phyloP scores from a whole-genome alignment of 2,329 filamentous ascomycete genomes.

The Alternaria viburni region DNA sequence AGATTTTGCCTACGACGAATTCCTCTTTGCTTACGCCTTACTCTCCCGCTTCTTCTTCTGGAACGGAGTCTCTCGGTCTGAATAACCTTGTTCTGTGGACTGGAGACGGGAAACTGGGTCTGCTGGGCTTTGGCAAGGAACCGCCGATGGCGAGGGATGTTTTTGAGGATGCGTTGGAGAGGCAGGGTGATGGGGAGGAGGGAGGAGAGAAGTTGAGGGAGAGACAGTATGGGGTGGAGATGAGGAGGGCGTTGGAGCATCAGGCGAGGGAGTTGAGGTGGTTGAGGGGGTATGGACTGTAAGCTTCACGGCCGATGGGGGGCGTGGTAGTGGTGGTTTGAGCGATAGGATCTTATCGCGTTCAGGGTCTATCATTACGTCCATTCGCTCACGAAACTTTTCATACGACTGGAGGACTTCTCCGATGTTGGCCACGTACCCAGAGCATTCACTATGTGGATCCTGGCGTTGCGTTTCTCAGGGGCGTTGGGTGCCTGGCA shows the following conservation, averaged over 20 bases:
- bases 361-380: too few species aligned
- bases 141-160: conserved; percentile 36
- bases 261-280: conserved; percentile 82
- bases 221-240: conserved; percentile 68
- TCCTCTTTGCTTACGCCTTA: conserved; percentile 29
- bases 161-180: conserved; percentile 44
- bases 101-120: conserved; percentile 76
- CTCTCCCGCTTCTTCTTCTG: background rate
- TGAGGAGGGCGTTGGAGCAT: conserved; percentile 75
- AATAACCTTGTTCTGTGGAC: conserved; percentile 87
- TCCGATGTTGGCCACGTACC: too few species aligned
- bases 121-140: conserved; percentile 60
- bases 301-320: too few species aligned
- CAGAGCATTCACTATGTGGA: too few species aligned
- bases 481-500: too few species aligned
- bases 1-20: conserved; percentile 68
- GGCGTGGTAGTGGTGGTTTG: too few species aligned
- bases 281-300: conserved; percentile 70
- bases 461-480: too few species aligned
- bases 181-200: conserved; percentile 40
- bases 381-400: too few species aligned
- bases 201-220: conserved; percentile 58
- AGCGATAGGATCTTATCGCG: too few species aligned
- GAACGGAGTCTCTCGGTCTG: conserved; percentile 17
- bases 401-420: too few species aligned